A percentile compares a stretch with the other conserved stretches of the same genome.
These are phyloP conservation scores for Cladosporium velox DNA, from an alignment of 2,329 filamentous ascomycete species.

Conservation along the genomic window DNA sequence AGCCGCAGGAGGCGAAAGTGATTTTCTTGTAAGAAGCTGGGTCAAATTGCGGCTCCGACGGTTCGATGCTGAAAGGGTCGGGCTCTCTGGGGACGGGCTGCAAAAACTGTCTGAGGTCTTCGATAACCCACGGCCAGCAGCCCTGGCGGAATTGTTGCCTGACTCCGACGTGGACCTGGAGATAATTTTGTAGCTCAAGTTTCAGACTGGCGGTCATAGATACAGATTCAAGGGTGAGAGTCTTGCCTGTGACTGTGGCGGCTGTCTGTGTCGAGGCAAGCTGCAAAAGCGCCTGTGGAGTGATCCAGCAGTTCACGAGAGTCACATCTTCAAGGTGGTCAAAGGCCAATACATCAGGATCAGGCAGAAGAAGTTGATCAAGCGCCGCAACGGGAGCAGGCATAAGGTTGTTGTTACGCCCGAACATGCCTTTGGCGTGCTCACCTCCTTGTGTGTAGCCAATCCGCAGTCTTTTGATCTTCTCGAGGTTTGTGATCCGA, in stretches of 20 bases:
- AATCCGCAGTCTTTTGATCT: conserved; percentile 61
- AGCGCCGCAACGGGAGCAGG: conserved; percentile 57
- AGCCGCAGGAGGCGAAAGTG: conserved; percentile 63
- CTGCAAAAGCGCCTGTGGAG: conserved; percentile 58
- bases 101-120: conserved; percentile 41
- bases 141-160: conserved; percentile 38
- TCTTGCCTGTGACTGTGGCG: conserved; percentile 24
- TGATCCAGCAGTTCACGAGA: conserved; percentile 69
- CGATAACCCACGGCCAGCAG: conserved; percentile 55
- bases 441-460: conserved; percentile 71
- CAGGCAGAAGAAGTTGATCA: conserved; percentile 35
- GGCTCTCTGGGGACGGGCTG: conserved; percentile 43
- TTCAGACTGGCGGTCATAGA: conserved; percentile 58
- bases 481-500: conserved; percentile 46
- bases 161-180: conserved; percentile 12
- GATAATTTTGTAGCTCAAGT: neutral
- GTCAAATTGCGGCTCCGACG: conserved; percentile 22
- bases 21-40: conserved; percentile 43
- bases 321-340: conserved; percentile 61
- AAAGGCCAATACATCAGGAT: conserved; percentile 47
- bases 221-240: conserved; percentile 65
- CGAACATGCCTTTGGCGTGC: conserved; percentile 61
- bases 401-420: conserved; percentile 63
- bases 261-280: conserved; percentile 54
- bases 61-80: conserved; percentile 30